A percentile compares a stretch with the other conserved stretches of the same genome.
These are phyloP conservation scores for Pyrenochaeta sp. DNA, from an alignment of 2,329 filamentous ascomycete genomes.

Conservation along the genomic window DNA sequence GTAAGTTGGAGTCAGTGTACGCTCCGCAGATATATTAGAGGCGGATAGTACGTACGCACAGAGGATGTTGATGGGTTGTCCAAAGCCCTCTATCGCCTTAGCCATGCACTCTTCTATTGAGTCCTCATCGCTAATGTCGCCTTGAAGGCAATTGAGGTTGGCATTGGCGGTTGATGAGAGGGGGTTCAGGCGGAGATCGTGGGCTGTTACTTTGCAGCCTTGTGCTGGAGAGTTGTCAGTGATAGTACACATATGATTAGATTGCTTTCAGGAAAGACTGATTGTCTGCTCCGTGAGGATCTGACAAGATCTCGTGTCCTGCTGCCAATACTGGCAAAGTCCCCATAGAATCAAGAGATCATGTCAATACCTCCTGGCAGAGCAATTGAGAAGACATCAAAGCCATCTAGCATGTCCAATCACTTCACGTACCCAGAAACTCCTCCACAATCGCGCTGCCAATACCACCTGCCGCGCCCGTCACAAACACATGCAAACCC, in stretches of 20 bases:
- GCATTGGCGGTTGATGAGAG: constrained; percentile 36
- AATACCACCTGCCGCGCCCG: constrained; percentile 62
- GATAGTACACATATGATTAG: background rate
- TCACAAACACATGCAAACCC: constrained; percentile 62
- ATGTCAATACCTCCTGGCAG: background rate
- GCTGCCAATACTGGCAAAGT: background rate
- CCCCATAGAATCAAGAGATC: background rate
- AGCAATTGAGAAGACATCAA: background rate
- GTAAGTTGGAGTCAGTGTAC: background rate
- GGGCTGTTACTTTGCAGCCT: constrained; percentile 64
- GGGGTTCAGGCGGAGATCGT: constrained; percentile 56
- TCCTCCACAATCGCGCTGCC: constrained; percentile 60
- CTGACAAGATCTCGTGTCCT: background rate
- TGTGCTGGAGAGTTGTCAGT: constrained; percentile 49
- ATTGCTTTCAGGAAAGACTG: too few species aligned
- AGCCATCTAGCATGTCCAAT: background rate
- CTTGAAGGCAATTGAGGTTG: constrained; percentile 54
- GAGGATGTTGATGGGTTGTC: constrained; percentile 60
- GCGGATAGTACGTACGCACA: constrained; percentile 43
- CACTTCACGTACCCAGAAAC: constrained; percentile 57
- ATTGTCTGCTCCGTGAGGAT: background rate
- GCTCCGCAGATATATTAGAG: background rate
- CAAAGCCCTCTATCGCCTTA: constrained; percentile 55
- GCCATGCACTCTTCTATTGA: constrained; percentile 54
- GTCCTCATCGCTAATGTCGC: constrained; percentile 59